A percentile compares a stretch with the other conserved stretches of the same genome.
These are phyloP conservation scores for Holtermannia corniformis DNA, from an alignment of 768 basidiomycete species.

Conservation along the genomic window DNA sequence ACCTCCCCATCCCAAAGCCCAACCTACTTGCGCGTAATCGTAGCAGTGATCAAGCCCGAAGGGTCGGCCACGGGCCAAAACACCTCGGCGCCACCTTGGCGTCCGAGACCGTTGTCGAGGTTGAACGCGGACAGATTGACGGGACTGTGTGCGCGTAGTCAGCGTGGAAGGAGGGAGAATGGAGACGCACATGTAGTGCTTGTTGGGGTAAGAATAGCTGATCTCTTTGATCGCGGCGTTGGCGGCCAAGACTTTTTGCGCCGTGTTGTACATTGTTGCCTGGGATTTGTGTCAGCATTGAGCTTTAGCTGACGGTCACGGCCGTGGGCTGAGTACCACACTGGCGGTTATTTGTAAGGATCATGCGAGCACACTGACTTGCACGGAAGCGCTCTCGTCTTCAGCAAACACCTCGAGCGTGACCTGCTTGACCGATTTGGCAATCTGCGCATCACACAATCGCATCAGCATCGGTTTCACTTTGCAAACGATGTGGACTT, in stretches of 20 bases:
- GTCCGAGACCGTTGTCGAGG: conserved; percentile 46
- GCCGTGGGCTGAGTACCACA: neutral
- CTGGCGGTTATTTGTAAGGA: too few relatives aligned
- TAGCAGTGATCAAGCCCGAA: conserved; percentile 42
- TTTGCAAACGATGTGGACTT: conserved; percentile 23
- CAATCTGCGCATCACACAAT: conserved; percentile 46
- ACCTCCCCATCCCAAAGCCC: too few relatives aligned
- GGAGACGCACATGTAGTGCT: conserved; percentile 85
- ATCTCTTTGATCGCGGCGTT: conserved; percentile 55
- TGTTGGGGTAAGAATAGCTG: conserved; percentile 75
- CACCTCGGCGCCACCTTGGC: conserved; percentile 59
- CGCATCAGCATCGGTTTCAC: too few relatives aligned
- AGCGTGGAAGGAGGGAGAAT: conserved; percentile 44
- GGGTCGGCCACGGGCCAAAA: conserved; percentile 79
- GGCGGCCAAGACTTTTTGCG: conserved; percentile 57
- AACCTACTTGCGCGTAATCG: conserved; percentile 33
- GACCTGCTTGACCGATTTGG: conserved; percentile 49
- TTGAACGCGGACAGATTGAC: conserved; percentile 37
- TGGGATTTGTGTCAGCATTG: too few relatives aligned
- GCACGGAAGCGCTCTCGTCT: conserved; percentile 86
- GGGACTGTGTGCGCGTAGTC: conserved; percentile 20
- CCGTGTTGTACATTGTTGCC: conserved; percentile 91
- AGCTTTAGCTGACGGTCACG: neutral
- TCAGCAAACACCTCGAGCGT: conserved; percentile 74
- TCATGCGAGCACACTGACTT: conserved; percentile 48